These are phyloP conservation scores for Boehmeria nivea DNA, from an alignment of 306 rosid species.

Conservation along the genomic window DNA sequence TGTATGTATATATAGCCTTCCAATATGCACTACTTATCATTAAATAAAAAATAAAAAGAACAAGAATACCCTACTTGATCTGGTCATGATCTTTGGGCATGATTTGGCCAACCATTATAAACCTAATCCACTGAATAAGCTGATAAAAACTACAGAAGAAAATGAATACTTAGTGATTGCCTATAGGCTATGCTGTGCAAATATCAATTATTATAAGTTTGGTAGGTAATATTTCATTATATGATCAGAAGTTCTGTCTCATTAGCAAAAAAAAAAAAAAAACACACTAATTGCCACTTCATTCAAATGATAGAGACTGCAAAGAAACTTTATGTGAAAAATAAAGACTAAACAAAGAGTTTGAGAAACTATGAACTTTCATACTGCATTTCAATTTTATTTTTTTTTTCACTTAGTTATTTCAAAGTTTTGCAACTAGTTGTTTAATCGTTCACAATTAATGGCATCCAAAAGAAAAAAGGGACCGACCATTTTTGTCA, in stretches of 20 bases:
- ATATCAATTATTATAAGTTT: background rate
- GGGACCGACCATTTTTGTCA: no score
- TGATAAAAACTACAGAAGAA: background rate
- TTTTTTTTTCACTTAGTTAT: no score
- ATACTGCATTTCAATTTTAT: no score
- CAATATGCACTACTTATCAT: background rate
- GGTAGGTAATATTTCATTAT: background rate
- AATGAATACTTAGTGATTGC: background rate
- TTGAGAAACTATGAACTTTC: no score
- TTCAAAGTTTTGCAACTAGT: no score
- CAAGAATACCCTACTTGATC: background rate
- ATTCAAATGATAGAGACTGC: background rate
- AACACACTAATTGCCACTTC: background rate
- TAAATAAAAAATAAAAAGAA: background rate
- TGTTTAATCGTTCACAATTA: no score
- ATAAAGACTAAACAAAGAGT: no score
- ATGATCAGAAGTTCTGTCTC: background rate
- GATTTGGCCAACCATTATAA: slow-evolving; percentile 5
- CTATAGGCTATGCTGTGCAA: no score
- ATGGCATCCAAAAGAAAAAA: no score
- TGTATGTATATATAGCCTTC: no score
- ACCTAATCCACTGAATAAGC: slow-evolving; percentile 13
- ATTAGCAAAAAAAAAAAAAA: background rate
- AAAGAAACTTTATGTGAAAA: background rate
- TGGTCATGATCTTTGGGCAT: slow-evolving; percentile 1